phyloP scores from a whole-genome alignment of 2,329 filamentous ascomycete genomes.

The Camptophora hylomeconis region DNA sequence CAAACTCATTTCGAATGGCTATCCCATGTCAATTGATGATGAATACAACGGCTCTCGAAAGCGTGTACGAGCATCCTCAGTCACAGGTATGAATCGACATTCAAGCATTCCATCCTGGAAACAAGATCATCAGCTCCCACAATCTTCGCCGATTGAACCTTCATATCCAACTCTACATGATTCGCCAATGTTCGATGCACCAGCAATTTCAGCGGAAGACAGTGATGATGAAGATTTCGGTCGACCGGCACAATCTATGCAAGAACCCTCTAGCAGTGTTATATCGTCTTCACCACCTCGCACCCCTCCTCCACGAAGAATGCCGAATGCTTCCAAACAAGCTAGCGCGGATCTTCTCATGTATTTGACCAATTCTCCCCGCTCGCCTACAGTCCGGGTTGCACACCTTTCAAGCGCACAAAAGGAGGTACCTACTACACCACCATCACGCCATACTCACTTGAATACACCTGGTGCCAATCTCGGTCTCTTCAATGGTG shows the following conservation, averaged over 20 bases:
- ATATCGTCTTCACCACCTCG: slow-evolving; percentile 69
- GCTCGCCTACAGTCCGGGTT: slow-evolving; percentile 43
- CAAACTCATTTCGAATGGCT: slow-evolving; percentile 54
- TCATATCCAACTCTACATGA: slow-evolving; percentile 56
- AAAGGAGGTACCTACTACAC: slow-evolving; percentile 63
- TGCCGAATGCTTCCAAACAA: slow-evolving; percentile 44
- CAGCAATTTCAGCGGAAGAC: slow-evolving; percentile 36
- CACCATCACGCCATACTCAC: slow-evolving; percentile 50
- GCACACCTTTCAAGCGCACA: slow-evolving; percentile 28
- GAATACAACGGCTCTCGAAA: slow-evolving; percentile 42
- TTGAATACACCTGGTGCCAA: slow-evolving; percentile 47
- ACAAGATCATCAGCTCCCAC: slow-evolving; percentile 58
- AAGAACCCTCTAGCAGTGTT: slow-evolving; percentile 28
- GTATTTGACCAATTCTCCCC: slow-evolving; percentile 78
- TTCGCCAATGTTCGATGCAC: slow-evolving; percentile 21
- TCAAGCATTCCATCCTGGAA: slow-evolving; percentile 56
- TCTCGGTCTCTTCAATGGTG: slow-evolving; percentile 65
- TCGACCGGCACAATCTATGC: slow-evolving; percentile 54
- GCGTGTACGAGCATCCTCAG: slow-evolving; percentile 56
- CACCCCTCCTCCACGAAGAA: slow-evolving; percentile 53
- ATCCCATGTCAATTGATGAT: slow-evolving; percentile 29
- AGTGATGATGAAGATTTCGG: slow-evolving; percentile 77
- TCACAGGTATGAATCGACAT: slow-evolving; percentile 39
- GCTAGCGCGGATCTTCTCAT: slow-evolving; percentile 71
- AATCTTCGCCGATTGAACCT: slow-evolving; percentile 77